Evolutionary conservation across 2,329 filamentous ascomycete species (phyloP), one percentile per base, ranked within the genome.

Genomic region (Penicillium thymicola): DNA sequence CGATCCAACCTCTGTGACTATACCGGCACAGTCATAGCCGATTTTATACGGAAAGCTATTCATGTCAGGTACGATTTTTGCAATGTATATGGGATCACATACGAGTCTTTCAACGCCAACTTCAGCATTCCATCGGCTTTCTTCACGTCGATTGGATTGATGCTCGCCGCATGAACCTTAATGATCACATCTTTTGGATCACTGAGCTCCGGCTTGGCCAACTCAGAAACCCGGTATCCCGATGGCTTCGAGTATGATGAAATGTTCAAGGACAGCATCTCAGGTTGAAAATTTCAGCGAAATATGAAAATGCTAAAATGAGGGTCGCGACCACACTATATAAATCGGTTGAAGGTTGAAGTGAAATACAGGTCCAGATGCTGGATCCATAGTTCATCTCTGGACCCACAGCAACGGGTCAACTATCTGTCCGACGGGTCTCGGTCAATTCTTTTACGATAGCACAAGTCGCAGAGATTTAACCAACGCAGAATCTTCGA

Each of bases 71-170:
- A 36, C 11, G 23, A 45, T 28, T 51, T 52, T 37, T 34, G 59
- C 8, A 38, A 8, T 23, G 11, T 45, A 28, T 9, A 57, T 32
- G 37, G 50, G 5, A 51, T 7, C 32, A 51, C 70, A 51, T 59
- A 75, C 72, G 58, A 34, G 43, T 75, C 72, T 43, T 67, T 63
- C 4, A 73, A 11, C 7, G 67, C 67, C 11, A 67, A 14, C 46
- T 76, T 77, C 37, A 75, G 54, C 0, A 67, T 58, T 0, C 76
- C 76, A 16, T 65, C 64, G 0, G 76, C 77, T 50, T 72, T 72
- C 58, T 76, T 76, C 4, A 79, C 70, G 64, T 80, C 78, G 3
- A 79, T 66, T 0, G 78, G 76, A 57, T 81, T 80, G 40, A 80
- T 68, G 44, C 72, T 74, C 0, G 77, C 77, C 4, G 78, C 77